Base-by-base conservation (phyloP, 495 filamentous ascomycete genomes). In the Xylaria venustula region DNA sequence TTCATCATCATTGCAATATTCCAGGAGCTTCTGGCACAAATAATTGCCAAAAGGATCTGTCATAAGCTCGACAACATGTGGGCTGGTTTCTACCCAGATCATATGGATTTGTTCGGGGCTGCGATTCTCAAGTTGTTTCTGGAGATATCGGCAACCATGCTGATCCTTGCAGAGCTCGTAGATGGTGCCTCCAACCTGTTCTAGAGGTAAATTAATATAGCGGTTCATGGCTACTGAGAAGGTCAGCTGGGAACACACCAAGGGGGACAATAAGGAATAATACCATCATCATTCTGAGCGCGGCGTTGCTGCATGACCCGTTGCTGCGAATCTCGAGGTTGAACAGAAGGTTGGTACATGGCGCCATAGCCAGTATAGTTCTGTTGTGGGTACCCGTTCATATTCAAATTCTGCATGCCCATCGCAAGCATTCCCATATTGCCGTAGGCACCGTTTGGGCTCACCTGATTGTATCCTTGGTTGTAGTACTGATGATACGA, bases 41-140 rank as follows among this genome's bases (percentile, higher is more conserved):
- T 98, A 98, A 75, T 98, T 98, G 60, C 94, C 94, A 69, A 98
- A 98, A 3, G 93, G 94, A 79, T 98, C 93, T 46, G 91, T 97
- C 94, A 98, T 98, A 61, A 98, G 81, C 79, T 98, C 94, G 54
- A 93, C 85, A 22, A 98, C 90, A 72, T 97, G 90, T 60, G 88
- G 82, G 71, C 93, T 90, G 26, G 90, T 93, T 75, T 98, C 93
- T 22, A 85, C 76, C 80, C 95, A 98, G 73, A 98, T 98, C 78
- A 94, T 85, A 67, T 94, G 87, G 22, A 97, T 83, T 63, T 93
- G 85, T 41, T 92, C 88, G 0, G 89, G 84, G 59, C 86, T 88
- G 59, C 88, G 87, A 63, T 95, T 92, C 75, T 98, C 94, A n/a
- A 98, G 78, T 75, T 97, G 94, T 79, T 95, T 92, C 79, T 98